Percentiles rank a stretch among this genome's conserved stretches.
These are phyloP conservation scores for Sugiyamaella sp. DNA, from an alignment of 1,139 yeast genomes.

Conservation along the genomic window DNA sequence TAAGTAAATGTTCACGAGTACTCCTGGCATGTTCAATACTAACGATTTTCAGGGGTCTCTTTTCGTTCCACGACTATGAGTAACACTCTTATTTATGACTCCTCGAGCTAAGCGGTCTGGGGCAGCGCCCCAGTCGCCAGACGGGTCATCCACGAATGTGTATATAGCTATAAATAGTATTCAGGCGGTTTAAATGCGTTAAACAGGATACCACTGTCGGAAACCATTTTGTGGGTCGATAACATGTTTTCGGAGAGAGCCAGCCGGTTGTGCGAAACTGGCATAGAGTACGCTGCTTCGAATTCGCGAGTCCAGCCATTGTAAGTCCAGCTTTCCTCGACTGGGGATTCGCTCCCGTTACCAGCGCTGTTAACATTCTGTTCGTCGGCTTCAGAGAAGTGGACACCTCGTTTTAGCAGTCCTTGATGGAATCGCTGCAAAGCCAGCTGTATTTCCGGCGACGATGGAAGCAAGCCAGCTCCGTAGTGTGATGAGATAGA, in stretches of 20 bases:
- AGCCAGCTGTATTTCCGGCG: slow-evolving; percentile 22
- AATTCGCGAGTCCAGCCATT: slow-evolving; percentile 35
- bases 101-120: slow-evolving; percentile 9
- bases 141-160: neutral
- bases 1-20: slow-evolving; percentile 30
- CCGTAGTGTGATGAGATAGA: slow-evolving; percentile 8
- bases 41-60: slow-evolving; percentile 37
- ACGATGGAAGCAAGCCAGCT: slow-evolving; percentile 17
- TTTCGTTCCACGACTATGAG: slow-evolving; percentile 47
- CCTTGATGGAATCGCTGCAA: slow-evolving; percentile 24
- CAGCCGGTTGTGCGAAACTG: slow-evolving; percentile 6
- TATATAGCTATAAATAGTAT: slow-evolving; percentile 13
- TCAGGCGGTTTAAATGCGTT: slow-evolving; percentile 22
- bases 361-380: slow-evolving; percentile 19
- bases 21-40: neutral
- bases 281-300: slow-evolving; percentile 16
- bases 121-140: slow-evolving; percentile 12
- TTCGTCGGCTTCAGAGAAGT: slow-evolving; percentile 19
- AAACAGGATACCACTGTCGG: slow-evolving; percentile 15
- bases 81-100: slow-evolving; percentile 8
- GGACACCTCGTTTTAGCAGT: neutral
- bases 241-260: neutral
- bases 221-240: slow-evolving; percentile 8
- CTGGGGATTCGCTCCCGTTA: slow-evolving; percentile 3
- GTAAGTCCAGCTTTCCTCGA: slow-evolving; percentile 24